Conservation (phyloP, 2,329 filamentous ascomycete genomes). For the Camillea tinctor region DNA sequence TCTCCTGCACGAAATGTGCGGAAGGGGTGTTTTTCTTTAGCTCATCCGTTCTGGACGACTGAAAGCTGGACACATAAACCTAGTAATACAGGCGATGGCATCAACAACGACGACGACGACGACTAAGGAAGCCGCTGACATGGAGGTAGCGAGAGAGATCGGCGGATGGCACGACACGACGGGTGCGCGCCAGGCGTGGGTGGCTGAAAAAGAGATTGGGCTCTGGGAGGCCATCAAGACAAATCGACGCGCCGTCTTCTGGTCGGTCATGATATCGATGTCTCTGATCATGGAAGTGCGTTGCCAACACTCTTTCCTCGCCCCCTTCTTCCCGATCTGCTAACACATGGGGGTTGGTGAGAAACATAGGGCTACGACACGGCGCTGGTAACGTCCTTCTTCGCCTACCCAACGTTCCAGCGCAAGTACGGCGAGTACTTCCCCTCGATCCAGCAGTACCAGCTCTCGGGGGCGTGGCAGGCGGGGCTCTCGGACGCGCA, state of each 20-base stretch:
- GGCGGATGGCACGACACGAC: neutral
- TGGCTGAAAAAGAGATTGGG: neutral
- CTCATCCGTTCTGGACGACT: neutral
- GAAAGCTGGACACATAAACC: too few species aligned
- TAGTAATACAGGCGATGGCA: neutral
- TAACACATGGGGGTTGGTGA: neutral
- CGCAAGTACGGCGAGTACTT: conserved; percentile 1
- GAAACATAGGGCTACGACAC: neutral
- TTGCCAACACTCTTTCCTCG: neutral
- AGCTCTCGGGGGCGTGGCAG: conserved; percentile 42
- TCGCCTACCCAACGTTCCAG: conserved; percentile 1
- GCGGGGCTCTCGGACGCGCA: conserved; percentile 31
- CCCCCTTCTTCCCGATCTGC: neutral
- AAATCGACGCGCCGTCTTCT: conserved; percentile 4
- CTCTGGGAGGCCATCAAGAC: conserved; percentile 1
- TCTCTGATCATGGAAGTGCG: neutral
- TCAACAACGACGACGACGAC: too few species aligned
- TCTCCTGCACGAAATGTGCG: neutral
- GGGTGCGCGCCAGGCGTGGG: neutral
- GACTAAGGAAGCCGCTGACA: neutral
- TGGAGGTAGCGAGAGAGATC: neutral
- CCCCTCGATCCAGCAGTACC: conserved; percentile 24
- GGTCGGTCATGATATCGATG: neutral
- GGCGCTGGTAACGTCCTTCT: neutral
- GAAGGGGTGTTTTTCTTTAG: neutral